Evolutionary conservation across 805 yeast species (phyloP), one percentile per base, ranked within the genome.

Genomic region (Saturnispora quitensis): DNA sequence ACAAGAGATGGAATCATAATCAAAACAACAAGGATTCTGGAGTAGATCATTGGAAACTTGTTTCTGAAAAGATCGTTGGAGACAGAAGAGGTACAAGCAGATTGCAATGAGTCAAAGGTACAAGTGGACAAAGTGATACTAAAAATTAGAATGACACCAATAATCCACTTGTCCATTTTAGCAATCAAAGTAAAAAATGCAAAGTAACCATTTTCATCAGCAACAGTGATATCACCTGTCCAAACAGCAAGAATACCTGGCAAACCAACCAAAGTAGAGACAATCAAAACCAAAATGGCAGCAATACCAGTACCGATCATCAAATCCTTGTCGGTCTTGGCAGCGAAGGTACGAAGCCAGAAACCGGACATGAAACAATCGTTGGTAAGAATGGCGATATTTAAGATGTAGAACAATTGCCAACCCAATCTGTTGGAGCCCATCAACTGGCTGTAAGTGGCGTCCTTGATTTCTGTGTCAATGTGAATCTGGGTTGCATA

Each of bases 301-400:
- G 97, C 96, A 54, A 90, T 70, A 3, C 82, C 73, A 50, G 89
- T 79, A 25, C 93, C 95, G 57, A 87, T 77, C 66, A 77, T 66
- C 60, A 90, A 74, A 62, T 89, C 96, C 57, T 73, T 78, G 67
- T 89, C 80, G 8, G 88, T 71, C 56, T 79, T 80, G 6, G 96
- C 83, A 5, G 98, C 96, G 72, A 90, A 90, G 0, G 98, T 87
- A 62, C 98, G 75, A 55, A 90, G 71, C 98, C 98, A 90, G 66
- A 90, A 89, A 0, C 96, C 96, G 33, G 95, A 78, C 75, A 90
- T 71, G 68, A 90, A 90, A 64, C 90, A 80, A 64, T 89, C 96
- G 62, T 90, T 90, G 34, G 97, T 86, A 52, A 89, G 77, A 62
- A 90, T 86, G 27, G 97, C 97, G 33, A 90, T 84, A 7, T 84